Base-by-base conservation (phyloP, 352 stramenopile species). In the Nothophytophthora sp. region DNA sequence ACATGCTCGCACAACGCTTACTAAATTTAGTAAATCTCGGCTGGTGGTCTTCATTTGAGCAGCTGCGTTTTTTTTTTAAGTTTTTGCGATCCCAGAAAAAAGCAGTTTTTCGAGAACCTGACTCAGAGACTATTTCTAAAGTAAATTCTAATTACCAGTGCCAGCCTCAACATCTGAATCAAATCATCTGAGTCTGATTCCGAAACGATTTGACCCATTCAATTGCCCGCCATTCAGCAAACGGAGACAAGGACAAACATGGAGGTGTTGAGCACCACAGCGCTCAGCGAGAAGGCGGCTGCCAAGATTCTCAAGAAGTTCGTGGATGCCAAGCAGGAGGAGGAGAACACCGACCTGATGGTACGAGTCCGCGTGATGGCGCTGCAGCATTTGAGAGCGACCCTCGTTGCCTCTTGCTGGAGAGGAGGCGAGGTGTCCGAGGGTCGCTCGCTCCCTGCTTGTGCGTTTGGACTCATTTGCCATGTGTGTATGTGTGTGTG, bases 241-340 rank as follows among this genome's bases (percentile, higher is more conserved):
- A 38, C 18, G 24, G 12, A 23, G 13, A 33, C 9, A 33, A 32
- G 7, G 27, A 32, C 6, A 12, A 37, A 41, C 24, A 91, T 91
- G 81, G 73, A 91, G 33, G 77, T 91, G 64, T 59, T 89, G 40
- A 75, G 75, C 48, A 76, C 69, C 36, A 85, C 70, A 52, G 37
- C 59, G 50, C 67, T 89, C 59, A 87, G 63, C 53, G 74, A 88
- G 19, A 76, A 85, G 64, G 59, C 60, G 12, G 81, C 81, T 22
- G 68, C 81, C 37, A 91, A 86, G 65, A 58, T 91, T 50, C 76
- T 91, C 19, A 83, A 85, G 65, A 87, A 88, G 60, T 89, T 91
- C 47, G 69, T 91, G 49, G 67, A 79, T 35, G 50, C 53, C 40
- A 91, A 91, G 56, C 60, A 86, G 45, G 55, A 68, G 25, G 78